A percentile compares a stretch with the other conserved stretches of the same genome.
These are phyloP conservation scores for Penicillium herquei DNA, from an alignment of 495 filamentous ascomycete species.

Conservation along the genomic window DNA sequence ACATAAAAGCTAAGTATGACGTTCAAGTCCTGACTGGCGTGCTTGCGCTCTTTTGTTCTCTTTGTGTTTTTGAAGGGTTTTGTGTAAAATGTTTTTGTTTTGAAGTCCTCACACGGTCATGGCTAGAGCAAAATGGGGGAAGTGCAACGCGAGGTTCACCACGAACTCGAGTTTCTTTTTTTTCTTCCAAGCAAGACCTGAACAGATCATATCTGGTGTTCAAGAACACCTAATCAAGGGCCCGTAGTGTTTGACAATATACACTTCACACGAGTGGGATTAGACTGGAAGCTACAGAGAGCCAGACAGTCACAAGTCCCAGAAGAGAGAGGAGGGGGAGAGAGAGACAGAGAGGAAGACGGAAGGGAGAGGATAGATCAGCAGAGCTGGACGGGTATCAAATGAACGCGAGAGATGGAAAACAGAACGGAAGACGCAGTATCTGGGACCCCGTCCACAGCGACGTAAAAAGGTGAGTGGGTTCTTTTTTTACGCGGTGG, in stretches of 20 bases:
- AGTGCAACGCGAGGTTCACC: not conserved
- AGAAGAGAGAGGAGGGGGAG: not conserved
- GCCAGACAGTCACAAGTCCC: not conserved
- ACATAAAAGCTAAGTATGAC: conserved; percentile 28
- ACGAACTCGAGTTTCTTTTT: not conserved
- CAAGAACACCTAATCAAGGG: conserved; percentile 11
- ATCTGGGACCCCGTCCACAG: conserved; percentile 47
- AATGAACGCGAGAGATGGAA: conserved; percentile 38
- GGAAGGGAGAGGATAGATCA: conserved; percentile 25
- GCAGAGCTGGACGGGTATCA: conserved; percentile 44
- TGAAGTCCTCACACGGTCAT: conserved; percentile 2
- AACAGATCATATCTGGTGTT: not conserved
- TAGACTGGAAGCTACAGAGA: not conserved
- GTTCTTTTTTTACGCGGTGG: conserved; percentile 48
- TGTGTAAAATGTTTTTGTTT: conserved; percentile 9
- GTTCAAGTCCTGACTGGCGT: conserved; percentile 34
- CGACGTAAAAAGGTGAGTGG: conserved; percentile 11
- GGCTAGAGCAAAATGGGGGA: conserved; percentile 3
- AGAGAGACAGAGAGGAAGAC: not conserved
- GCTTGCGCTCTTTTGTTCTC: conserved; percentile 36
- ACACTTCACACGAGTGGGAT: conserved; percentile 22
- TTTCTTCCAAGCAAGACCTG: conserved; percentile 1
- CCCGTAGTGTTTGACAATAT: conserved; percentile 23
- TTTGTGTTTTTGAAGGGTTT: conserved; percentile 18
- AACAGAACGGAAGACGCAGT: conserved; percentile 30